A percentile compares a stretch with the other conserved stretches of the same genome.
Evolutionary conservation across 345 rosid genomes (phyloP).

Genomic region (Salix exigua): DNA sequence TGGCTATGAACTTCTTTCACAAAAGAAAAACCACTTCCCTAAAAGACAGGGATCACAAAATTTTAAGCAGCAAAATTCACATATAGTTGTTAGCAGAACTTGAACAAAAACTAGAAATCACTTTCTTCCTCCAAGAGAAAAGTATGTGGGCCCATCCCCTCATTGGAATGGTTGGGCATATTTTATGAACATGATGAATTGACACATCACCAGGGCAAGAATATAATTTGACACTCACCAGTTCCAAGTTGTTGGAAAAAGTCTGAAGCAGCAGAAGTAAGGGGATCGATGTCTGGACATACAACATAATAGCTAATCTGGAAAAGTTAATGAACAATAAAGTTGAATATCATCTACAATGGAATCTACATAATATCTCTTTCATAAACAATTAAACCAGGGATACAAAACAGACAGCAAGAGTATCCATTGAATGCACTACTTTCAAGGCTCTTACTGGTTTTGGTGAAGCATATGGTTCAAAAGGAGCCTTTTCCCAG

Average conservation of each 20-base stretch:
- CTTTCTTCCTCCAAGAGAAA: neutral
- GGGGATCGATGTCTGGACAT: slow-evolving; percentile 96
- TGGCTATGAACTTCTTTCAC: neutral
- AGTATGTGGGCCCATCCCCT: neutral
- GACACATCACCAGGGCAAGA: neutral
- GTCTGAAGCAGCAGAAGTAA: slow-evolving; percentile 86
- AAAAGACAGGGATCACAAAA: neutral
- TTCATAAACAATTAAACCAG: slow-evolving; percentile 1
- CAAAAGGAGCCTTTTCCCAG: slow-evolving; percentile 99
- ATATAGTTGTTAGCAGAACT: neutral
- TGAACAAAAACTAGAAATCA: neutral
- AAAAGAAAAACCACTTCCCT: neutral
- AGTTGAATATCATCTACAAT: slow-evolving; percentile 7
- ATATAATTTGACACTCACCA: slow-evolving; percentile 45
- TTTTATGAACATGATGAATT: neutral
- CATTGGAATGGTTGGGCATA: neutral
- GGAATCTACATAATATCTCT: slow-evolving; percentile 3
- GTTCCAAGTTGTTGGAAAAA: slow-evolving; percentile 96
- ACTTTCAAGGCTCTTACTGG: slow-evolving; percentile 47
- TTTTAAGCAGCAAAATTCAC: neutral
- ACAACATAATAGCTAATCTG: slow-evolving; percentile 80
- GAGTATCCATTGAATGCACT: neutral
- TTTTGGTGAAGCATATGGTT: slow-evolving; percentile 85
- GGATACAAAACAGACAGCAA: neutral
- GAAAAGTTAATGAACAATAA: slow-evolving; percentile 27